Conservation (phyloP, 1,139 yeast genomes). For the Hemisphaericaspora subhashii region DNA sequence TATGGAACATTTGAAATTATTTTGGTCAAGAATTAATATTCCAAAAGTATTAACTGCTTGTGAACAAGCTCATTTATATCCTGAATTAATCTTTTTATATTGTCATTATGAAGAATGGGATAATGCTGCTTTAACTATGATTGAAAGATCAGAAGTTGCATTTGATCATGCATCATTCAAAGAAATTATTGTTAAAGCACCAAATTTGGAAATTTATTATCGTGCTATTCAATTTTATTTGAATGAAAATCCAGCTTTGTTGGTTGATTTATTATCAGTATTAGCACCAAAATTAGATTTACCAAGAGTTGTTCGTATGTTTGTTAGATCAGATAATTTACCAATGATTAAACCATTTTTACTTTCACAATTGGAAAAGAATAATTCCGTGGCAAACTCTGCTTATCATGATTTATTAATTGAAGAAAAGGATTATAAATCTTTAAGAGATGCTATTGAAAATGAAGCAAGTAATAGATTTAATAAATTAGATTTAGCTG, state of each 20-base stretch:
- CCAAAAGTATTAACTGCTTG: slow-evolving; percentile 96
- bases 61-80: slow-evolving; percentile 93
- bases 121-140: slow-evolving; percentile 97
- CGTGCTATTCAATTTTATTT: slow-evolving; percentile 94
- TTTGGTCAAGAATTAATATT: slow-evolving; percentile 97
- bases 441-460: slow-evolving; percentile 84
- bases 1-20: slow-evolving; percentile 93
- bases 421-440: slow-evolving; percentile 95
- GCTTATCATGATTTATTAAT: slow-evolving; percentile 95
- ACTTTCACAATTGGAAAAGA: slow-evolving; percentile 86
- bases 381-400: slow-evolving; percentile 85
- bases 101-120: slow-evolving; percentile 99
- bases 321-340: slow-evolving; percentile 91
- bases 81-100: slow-evolving; percentile 91
- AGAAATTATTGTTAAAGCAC: slow-evolving; percentile 91
- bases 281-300: slow-evolving; percentile 91
- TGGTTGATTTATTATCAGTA: slow-evolving; percentile 82
- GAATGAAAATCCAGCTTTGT: slow-evolving; percentile 85
- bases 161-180: slow-evolving; percentile 94
- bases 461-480: slow-evolving; percentile 77
- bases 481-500: slow-evolving; percentile 90
- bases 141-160: slow-evolving; percentile 89
- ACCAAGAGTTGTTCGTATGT: slow-evolving; percentile 92
- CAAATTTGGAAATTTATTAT: slow-evolving; percentile 95
- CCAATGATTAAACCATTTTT: slow-evolving; percentile 95